A percentile compares a stretch with the other conserved stretches of the same genome.
These are phyloP conservation scores for Apiospora hydei DNA, from an alignment of 2,329 filamentous ascomycete genomes.

Conservation along the genomic window DNA sequence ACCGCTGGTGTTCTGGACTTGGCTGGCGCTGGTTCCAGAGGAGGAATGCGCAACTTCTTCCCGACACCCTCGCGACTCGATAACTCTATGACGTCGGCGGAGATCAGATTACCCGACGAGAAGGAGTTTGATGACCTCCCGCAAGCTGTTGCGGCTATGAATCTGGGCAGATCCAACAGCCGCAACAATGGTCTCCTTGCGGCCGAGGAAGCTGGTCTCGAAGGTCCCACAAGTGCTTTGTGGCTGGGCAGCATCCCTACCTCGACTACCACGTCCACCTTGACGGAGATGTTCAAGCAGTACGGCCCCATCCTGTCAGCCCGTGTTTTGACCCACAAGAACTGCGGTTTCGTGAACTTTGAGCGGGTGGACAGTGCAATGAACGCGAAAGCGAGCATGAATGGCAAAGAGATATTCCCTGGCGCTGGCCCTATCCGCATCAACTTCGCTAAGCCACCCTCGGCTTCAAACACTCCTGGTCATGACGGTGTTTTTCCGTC, in stretches of 20 bases:
- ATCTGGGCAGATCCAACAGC: conserved; percentile 71
- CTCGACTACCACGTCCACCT: conserved; percentile 92
- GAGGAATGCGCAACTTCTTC: conserved; percentile 75
- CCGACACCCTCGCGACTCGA: conserved; percentile 77
- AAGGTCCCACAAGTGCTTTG: conserved; percentile 89
- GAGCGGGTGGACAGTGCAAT: conserved; percentile 90
- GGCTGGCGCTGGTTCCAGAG: conserved; percentile 57
- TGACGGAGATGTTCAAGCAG: conserved; percentile 94
- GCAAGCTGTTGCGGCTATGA: conserved; percentile 83
- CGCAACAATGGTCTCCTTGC: conserved; percentile 72
- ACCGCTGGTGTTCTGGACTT: conserved; percentile 88
- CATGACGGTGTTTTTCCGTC: conserved; percentile 88
- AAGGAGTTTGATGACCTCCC: conserved; percentile 82
- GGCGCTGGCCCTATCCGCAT: conserved; percentile 94
- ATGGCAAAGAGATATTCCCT: conserved; percentile 98
- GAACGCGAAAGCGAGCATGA: conserved; percentile 84
- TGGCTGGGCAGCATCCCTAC: conserved; percentile 98
- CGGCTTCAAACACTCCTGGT: conserved; percentile 86
- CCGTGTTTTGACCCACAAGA: conserved; percentile 95
- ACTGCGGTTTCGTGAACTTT: conserved; percentile 98
- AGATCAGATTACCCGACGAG: conserved; percentile 77
- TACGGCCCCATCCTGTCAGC: conserved; percentile 92
- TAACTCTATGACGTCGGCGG: conserved; percentile 76
- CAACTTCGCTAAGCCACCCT: conserved; percentile 96
- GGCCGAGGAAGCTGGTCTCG: conserved; percentile 79